Percentiles rank a stretch among this genome's conserved stretches.
These are phyloP conservation scores for Skeletonema tropicum DNA, from an alignment of 108 stramenopile genomes.

Conservation along the genomic window DNA sequence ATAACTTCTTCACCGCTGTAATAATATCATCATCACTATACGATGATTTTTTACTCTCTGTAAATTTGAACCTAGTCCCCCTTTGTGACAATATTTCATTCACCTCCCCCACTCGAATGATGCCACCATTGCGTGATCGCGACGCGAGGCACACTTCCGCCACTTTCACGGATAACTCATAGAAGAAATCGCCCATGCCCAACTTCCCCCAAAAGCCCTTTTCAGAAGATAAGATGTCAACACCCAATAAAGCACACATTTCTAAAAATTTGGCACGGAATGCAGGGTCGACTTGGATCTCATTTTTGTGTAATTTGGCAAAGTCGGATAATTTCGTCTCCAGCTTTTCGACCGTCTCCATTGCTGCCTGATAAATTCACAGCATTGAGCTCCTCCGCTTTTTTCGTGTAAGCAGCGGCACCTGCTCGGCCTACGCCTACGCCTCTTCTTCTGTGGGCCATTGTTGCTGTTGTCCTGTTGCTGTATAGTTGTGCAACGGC, in stretches of 20 bases:
- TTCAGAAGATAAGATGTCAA: constrained; percentile 80
- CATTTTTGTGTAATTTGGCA: constrained; percentile 89
- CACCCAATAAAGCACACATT: constrained; percentile 92
- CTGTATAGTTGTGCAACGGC: too few relatives aligned
- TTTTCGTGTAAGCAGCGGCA: constrained; percentile 53
- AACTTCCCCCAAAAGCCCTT: constrained; percentile 79
- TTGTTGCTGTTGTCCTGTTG: too few relatives aligned
- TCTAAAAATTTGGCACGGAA: constrained; percentile 94
- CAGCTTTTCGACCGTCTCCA: constrained; percentile 82
- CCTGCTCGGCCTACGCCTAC: constrained; percentile 64
- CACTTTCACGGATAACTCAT: constrained; percentile 97
- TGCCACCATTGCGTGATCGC: constrained; percentile 92
- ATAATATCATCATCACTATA: constrained; percentile 76
- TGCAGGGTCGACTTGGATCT: constrained; percentile 89
- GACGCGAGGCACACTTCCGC: constrained; percentile 93
- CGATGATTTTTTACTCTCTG: constrained; percentile 28
- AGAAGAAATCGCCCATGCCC: constrained; percentile 95
- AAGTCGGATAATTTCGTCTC: constrained; percentile 82
- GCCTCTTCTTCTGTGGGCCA: constrained; percentile 75
- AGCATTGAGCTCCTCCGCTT: constrained; percentile 86
- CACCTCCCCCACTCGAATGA: constrained; percentile 87
- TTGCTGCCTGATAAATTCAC: constrained; percentile 65
- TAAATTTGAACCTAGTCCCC: constrained; percentile 60
- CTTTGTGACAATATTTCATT: constrained; percentile 63
- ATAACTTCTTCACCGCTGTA: constrained; percentile 79